Percentiles rank a stretch among this genome's conserved stretches.
Conservation (phyloP, 768 basidiomycete species). For the Boletus patriciae region DNA sequence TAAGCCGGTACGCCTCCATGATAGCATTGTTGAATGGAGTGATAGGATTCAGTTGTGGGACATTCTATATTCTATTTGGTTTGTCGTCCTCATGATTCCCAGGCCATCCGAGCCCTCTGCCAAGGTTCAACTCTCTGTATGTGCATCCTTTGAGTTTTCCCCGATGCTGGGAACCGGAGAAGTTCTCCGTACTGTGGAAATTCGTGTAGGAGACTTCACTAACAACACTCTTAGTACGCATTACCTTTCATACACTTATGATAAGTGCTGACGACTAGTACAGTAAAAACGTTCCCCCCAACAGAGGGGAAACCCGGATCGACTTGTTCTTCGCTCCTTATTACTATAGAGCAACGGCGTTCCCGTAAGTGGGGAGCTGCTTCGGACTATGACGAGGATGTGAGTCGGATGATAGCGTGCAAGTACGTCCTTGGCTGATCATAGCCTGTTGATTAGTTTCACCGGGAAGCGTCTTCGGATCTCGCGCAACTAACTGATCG, state of each 20-base stretch:
- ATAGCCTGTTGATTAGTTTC: neutral
- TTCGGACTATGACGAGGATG: neutral
- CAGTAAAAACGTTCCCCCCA: neutral
- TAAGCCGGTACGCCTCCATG: neutral
- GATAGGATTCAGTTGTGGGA: neutral
- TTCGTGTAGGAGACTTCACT: neutral
- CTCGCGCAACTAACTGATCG: neutral
- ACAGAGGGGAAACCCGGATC: neutral
- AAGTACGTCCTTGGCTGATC: neutral
- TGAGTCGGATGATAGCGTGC: neutral
- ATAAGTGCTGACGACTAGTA: neutral
- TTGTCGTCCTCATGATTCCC: neutral
- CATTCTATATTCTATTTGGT: no score
- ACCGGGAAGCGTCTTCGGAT: neutral
- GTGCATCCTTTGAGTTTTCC: conserved; percentile 2
- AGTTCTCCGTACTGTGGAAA: neutral
- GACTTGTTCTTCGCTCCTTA: neutral
- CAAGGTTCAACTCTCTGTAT: neutral
- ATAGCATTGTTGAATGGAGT: neutral
- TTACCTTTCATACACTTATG: neutral
- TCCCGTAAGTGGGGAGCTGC: neutral
- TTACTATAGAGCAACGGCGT: neutral
- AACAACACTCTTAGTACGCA: neutral
- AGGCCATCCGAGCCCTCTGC: neutral
- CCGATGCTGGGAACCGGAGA: conserved; percentile 5